Evolutionary conservation across 169 alveolate species (phyloP).

Genomic region (Blepharisma undulans): DNA sequence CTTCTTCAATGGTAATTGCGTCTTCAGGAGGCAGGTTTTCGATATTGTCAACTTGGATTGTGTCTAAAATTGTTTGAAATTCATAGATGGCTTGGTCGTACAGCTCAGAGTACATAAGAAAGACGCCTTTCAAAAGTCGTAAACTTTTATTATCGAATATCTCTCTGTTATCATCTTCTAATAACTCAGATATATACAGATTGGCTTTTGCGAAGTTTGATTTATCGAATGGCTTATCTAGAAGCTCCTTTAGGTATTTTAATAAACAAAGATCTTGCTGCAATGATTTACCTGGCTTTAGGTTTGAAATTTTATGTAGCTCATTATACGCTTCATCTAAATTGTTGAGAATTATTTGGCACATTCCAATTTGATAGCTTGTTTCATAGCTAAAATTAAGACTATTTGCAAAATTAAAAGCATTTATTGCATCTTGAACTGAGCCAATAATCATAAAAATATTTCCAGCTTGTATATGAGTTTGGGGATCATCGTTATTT

Average conservation of each 20-base stretch:
- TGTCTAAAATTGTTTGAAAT: not conserved
- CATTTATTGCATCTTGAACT: slow-evolving; percentile 60
- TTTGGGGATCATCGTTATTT: slow-evolving; percentile 12
- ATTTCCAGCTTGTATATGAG: slow-evolving; percentile 37
- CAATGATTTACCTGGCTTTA: not conserved
- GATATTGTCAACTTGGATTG: not conserved
- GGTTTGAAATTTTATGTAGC: not conserved
- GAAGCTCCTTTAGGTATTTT: not conserved
- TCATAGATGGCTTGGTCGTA: not conserved
- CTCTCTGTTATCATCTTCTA: not conserved
- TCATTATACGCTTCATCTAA: not conserved
- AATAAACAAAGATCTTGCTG: not conserved
- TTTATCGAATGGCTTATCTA: not conserved
- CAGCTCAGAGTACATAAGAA: not conserved
- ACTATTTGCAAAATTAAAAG: slow-evolving; percentile 27
- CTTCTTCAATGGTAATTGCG: slow-evolving; percentile 14
- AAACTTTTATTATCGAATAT: slow-evolving; percentile 11
- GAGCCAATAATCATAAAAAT: slow-evolving; percentile 63
- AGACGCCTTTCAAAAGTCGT: not conserved
- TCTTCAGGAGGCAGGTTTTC: not conserved
- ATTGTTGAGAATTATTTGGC: not conserved
- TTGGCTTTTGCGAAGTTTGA: not conserved
- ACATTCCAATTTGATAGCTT: not conserved
- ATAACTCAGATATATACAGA: not conserved
- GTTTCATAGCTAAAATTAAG: not conserved